Evolutionary conservation across 2,329 filamentous ascomycete genomes (phyloP).

Genomic region (Pestalotiopsis sp.): DNA sequence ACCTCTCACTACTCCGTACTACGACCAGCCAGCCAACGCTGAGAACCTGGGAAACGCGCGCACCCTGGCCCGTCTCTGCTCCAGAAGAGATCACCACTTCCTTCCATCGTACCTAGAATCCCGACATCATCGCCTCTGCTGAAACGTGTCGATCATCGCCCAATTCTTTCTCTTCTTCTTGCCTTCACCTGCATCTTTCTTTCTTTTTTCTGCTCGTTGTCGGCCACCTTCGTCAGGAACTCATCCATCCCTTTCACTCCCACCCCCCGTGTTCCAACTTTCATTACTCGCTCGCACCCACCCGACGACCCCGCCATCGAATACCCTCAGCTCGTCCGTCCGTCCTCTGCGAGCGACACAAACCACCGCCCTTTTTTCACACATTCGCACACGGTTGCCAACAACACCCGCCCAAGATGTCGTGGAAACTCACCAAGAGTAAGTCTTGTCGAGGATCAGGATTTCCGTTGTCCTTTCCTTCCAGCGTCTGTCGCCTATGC

Average conservation of each 20-base stretch:
- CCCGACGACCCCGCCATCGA: constrained; percentile 2
- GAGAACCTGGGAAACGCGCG: background rate
- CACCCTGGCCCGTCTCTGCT: constrained; percentile 1
- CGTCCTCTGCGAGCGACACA: background rate
- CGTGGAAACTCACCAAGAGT: constrained; percentile 81
- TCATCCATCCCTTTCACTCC: background rate
- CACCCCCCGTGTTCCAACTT: background rate
- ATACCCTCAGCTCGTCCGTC: constrained; percentile 2
- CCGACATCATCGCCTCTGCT: constrained; percentile 11
- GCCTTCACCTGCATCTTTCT: background rate
- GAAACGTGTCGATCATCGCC: constrained; percentile 11
- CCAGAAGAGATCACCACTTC: constrained; percentile 6
- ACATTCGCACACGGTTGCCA: background rate
- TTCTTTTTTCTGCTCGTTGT: background rate
- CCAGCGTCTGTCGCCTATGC: background rate
- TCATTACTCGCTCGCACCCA: background rate
- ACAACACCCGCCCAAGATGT: constrained; percentile 51
- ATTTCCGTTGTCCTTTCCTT: background rate
- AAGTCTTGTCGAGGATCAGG: constrained; percentile 18
- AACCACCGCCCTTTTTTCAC: background rate
- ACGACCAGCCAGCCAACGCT: background rate
- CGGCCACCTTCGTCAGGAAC: background rate
- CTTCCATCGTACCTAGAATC: constrained; percentile 1
- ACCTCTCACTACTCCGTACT: too few relatives aligned
- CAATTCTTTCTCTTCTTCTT: background rate